Percentiles rank a stretch among this genome's conserved stretches.
phyloP scores from a whole-genome alignment of 805 yeast species.

The Priceomyces medius region DNA sequence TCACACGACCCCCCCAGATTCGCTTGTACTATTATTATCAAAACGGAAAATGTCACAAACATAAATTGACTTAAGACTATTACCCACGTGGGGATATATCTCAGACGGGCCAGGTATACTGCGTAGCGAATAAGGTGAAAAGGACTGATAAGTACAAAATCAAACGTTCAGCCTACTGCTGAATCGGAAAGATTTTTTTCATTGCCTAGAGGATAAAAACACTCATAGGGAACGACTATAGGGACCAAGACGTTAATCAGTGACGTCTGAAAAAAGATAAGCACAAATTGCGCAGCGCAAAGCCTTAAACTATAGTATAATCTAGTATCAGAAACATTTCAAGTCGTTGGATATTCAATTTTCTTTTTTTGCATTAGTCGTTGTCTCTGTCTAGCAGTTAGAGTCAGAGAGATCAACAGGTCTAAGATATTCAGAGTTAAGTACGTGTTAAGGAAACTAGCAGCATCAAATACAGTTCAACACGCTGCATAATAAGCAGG shows the following conservation, averaged over 20 bases:
- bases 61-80: background rate
- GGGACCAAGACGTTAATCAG: no score
- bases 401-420: no score
- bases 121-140: background rate
- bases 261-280: background rate
- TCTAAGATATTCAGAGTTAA: no score
- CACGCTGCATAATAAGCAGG: no score
- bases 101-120: background rate
- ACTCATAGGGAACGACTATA: no score
- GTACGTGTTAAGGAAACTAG: no score
- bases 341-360: background rate
- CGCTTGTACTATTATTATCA: conserved; percentile 2
- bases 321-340: background rate
- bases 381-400: no score
- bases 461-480: no score
- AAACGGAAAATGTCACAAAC: conserved; percentile 1
- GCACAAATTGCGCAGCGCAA: background rate
- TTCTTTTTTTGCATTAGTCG: background rate
- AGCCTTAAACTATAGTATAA: background rate
- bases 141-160: background rate
- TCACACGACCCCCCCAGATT: background rate
- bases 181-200: no score
- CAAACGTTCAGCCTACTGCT: no score
- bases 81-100: conserved; percentile 2
- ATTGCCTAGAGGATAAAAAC: no score